These are phyloP conservation scores for Colletotrichum zoysiae DNA, from an alignment of 2,329 filamentous ascomycete species.

Conservation along the genomic window DNA sequence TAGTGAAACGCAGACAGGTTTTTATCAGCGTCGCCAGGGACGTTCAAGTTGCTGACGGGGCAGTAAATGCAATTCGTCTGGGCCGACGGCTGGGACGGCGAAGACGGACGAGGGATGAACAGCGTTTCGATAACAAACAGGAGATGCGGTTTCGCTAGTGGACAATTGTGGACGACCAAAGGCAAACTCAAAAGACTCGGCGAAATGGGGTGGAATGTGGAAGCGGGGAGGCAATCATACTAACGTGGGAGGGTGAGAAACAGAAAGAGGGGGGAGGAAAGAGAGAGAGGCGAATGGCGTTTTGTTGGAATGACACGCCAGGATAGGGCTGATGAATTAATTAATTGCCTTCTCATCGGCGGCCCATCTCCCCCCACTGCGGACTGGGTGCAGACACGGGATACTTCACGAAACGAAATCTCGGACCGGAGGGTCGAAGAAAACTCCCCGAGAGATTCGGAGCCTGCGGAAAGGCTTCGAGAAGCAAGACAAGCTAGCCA, in stretches of 20 bases:
- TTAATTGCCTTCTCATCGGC: constrained; percentile 26
- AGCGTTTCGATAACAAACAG: constrained; percentile 3
- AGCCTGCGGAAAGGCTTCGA: not conserved
- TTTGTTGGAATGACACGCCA: constrained; percentile 31
- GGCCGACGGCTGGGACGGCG: not conserved
- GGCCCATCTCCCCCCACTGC: not conserved
- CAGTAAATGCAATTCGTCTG: not conserved
- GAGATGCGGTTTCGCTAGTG: constrained; percentile 4
- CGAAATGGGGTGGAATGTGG: constrained; percentile 23
- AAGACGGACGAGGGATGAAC: constrained; percentile 8
- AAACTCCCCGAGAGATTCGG: constrained; percentile 6
- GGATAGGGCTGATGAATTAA: constrained; percentile 39
- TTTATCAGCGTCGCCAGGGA: constrained; percentile 27
- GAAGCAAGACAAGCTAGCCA: not conserved
- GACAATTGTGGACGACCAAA: constrained; percentile 19
- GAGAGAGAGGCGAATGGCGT: constrained; percentile 25
- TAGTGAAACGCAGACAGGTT: constrained; percentile 41
- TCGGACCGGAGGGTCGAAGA: not conserved
- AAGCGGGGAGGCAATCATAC: constrained; percentile 18
- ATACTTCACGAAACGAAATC: not conserved
- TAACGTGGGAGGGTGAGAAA: constrained; percentile 10
- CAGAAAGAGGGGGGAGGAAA: not conserved
- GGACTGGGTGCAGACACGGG: constrained; percentile 1
- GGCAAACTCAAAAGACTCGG: constrained; percentile 11
- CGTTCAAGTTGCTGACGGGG: not conserved